Evolutionary conservation across 1,284 basidiomycete species (phyloP).

Genomic region (Golubevia sp.): DNA sequence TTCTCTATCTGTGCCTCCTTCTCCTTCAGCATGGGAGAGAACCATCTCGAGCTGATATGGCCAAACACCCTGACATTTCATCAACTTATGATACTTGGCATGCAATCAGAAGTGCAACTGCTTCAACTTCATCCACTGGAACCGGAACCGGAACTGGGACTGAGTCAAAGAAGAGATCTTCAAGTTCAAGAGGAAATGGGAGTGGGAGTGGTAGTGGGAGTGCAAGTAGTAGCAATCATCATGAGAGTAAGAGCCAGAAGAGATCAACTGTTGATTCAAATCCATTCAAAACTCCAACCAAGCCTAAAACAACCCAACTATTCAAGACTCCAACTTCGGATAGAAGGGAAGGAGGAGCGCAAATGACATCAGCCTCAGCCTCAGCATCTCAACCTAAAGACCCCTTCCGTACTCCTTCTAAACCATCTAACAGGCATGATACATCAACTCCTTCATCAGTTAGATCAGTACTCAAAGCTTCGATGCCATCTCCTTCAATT

Average conservation of each 20-base stretch:
- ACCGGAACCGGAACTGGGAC: background rate
- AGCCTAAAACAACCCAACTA: too few relatives aligned
- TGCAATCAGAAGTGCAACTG: constrained; percentile 22
- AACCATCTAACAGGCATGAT: too few relatives aligned
- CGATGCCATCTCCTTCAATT: background rate
- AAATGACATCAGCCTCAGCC: too few relatives aligned
- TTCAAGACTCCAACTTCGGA: too few relatives aligned
- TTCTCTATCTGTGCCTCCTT: constrained; percentile 1
- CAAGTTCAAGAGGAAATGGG: constrained; percentile 5
- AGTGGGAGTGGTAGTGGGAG: constrained; percentile 6
- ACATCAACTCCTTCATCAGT: background rate
- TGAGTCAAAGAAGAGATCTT: constrained; percentile 5
- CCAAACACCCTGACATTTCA: constrained; percentile 29
- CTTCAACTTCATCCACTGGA: constrained; percentile 3
- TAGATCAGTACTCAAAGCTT: background rate
- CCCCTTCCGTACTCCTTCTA: too few relatives aligned
- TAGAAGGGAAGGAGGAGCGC: too few relatives aligned
- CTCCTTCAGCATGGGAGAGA: constrained; percentile 31
- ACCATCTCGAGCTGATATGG: constrained; percentile 41
- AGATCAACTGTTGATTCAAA: background rate
- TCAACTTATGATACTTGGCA: constrained; percentile 44
- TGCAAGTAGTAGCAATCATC: constrained; percentile 10
- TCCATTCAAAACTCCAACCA: too few relatives aligned
- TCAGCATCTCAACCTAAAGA: too few relatives aligned
- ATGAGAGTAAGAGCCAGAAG: constrained; percentile 8